Evolutionary conservation across 2,329 filamentous ascomycete species (phyloP).

Genomic region (Ceratocystis destructans): DNA sequence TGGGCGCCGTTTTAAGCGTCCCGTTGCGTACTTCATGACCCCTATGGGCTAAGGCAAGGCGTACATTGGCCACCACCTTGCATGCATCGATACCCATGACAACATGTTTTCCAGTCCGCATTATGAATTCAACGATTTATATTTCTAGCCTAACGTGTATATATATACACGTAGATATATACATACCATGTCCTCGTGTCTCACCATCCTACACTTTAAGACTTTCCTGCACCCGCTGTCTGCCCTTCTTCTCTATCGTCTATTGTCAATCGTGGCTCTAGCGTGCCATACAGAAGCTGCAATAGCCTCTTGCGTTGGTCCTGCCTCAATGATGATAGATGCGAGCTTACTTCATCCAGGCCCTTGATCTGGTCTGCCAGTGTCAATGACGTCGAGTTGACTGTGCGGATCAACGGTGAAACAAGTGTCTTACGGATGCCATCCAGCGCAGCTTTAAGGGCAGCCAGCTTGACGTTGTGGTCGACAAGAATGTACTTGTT

Average conservation of each 20-base stretch:
- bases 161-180: too few species aligned
- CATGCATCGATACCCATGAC: too few species aligned
- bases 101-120: too few species aligned
- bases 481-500: slow-evolving; percentile 80
- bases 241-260: slow-evolving; percentile 21
- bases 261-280: slow-evolving; percentile 26
- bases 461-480: slow-evolving; percentile 71
- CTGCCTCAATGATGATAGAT: slow-evolving; percentile 61
- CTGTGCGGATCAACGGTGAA: slow-evolving; percentile 62
- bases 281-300: slow-evolving; percentile 58
- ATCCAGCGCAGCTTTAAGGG: slow-evolving; percentile 76
- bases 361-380: slow-evolving; percentile 79
- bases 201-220: not conserved
- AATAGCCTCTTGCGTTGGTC: slow-evolving; percentile 72
- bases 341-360: slow-evolving; percentile 63
- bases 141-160: too few species aligned
- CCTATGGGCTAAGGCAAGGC: too few species aligned
- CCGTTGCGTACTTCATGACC: too few species aligned
- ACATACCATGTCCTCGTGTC: too few species aligned
- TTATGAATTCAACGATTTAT: too few species aligned
- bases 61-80: too few species aligned
- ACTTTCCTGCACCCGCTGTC: not conserved
- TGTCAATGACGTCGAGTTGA: slow-evolving; percentile 41
- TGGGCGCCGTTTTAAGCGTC: too few species aligned
- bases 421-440: slow-evolving; percentile 71